Base-by-base conservation (phyloP, 352 stramenopile genomes). In the Globisporangium canariense region DNA sequence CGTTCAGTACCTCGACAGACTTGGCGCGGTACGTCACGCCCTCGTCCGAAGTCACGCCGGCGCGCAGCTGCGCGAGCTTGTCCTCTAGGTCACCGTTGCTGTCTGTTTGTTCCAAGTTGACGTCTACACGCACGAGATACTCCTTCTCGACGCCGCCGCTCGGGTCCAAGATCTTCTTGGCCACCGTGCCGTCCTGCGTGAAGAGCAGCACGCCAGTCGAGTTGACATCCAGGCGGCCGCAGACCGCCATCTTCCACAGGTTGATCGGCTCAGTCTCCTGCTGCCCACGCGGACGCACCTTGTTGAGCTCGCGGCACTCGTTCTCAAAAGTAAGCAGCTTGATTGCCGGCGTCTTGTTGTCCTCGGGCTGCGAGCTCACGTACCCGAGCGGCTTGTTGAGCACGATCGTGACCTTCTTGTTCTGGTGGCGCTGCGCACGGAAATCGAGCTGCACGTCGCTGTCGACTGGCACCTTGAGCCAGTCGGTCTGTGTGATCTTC, bases 341-440 rank as follows among this genome's bases (percentile, higher is more conserved):
- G 46, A 93, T 78, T 5, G 86, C 86, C 5, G 84, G 83, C 14
- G 76, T 83, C 63, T 83, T 75, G 69, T 82, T 78, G 25, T 69
- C 60, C 59, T 94, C 83, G 1, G 84, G 84, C 60, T 95, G 84
- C 13, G 82, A 88, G n/a, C 84, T 93, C 28, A 95, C 84, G 61
- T 72, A 79, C n/a, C 85, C 85, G 61, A 95, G 69, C 3, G 84
- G 86, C 55, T 95, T 95, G 71, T 95, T 95, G 49, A 95, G 69
- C 51, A 94, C 63, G 41, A 95, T 64, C 40, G 86, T 91, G 25
- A 92, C 79, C 65, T 93, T 95, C 54, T 87, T 83, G 52, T 74
- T 71, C 65, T 92, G 78, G 60, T 92, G 83, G 57, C 77, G 76
- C 64, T 89, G 77, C n/a, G 84, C 86, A 59, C 74, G 73, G 43